Conservation (phyloP, 768 basidiomycete genomes). For the Coprinellus micaceus region DNA sequence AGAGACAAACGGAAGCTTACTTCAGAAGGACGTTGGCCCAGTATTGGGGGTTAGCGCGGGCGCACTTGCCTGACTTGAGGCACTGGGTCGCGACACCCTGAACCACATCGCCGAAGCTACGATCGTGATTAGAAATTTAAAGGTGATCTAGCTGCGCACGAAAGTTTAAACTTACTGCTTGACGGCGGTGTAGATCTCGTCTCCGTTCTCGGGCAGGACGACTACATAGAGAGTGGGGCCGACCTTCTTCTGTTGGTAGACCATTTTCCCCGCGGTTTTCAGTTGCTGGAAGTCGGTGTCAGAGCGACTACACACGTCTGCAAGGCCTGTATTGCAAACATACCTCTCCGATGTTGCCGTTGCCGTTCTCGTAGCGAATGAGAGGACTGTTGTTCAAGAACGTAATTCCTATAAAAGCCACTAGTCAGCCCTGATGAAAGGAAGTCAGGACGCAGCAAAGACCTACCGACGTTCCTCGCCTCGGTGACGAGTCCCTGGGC, state of each 20-base stretch:
- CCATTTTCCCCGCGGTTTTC: slow-evolving; percentile 44
- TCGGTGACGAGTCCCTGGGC: slow-evolving; percentile 45
- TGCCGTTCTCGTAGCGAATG: slow-evolving; percentile 53
- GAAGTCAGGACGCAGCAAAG: background rate
- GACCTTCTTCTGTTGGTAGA: slow-evolving; percentile 31
- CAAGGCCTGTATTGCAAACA: background rate
- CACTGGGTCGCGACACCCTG: slow-evolving; percentile 80
- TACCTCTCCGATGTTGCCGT: slow-evolving; percentile 47
- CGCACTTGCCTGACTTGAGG: slow-evolving; percentile 58
- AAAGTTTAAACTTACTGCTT: slow-evolving; percentile 20
- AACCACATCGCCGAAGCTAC: background rate
- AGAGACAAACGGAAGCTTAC: slow-evolving; percentile 34
- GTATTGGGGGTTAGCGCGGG: slow-evolving; percentile 65
- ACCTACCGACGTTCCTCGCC: slow-evolving; percentile 58
- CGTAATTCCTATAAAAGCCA: slow-evolving; percentile 51
- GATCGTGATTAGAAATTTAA: background rate
- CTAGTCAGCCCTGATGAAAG: slow-evolving; percentile 40
- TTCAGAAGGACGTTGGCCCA: slow-evolving; percentile 78
- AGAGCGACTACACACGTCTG: too few relatives aligned
- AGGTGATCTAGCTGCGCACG: too few relatives aligned
- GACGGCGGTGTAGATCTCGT: slow-evolving; percentile 10
- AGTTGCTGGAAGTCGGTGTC: slow-evolving; percentile 39
- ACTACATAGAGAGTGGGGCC: slow-evolving; percentile 59
- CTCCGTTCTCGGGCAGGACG: slow-evolving; percentile 35
- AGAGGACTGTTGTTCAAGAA: slow-evolving; percentile 44